Conservation (phyloP, 441 rosid genomes). For the Croton laevigatus region DNA sequence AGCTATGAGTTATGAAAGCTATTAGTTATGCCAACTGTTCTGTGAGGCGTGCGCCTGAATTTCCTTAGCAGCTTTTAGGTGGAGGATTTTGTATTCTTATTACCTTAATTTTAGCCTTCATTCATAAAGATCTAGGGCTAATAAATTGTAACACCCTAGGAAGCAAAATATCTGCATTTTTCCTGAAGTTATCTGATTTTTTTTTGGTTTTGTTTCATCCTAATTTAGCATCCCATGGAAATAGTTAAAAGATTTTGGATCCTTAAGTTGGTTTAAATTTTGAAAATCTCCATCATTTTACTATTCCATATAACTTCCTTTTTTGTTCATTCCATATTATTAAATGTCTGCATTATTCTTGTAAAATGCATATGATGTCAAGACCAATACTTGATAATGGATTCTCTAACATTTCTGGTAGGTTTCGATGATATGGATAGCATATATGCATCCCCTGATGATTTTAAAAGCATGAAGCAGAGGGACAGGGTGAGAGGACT, state of each 20-base stretch:
- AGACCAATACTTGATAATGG: conserved; percentile 12
- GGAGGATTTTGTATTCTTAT: too few species aligned
- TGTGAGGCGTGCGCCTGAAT: neutral
- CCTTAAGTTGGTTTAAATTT: neutral
- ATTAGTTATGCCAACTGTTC: neutral
- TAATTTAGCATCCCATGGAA: neutral
- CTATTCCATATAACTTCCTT: neutral
- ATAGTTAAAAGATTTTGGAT: neutral
- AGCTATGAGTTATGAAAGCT: conserved; percentile 1
- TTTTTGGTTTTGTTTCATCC: neutral
- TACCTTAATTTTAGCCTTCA: too few species aligned
- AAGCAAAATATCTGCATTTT: neutral
- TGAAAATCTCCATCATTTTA: neutral
- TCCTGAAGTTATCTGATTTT: neutral
- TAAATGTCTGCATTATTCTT: neutral
- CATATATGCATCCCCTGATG: conserved; percentile 81
- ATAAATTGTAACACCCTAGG: neutral
- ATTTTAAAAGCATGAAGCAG: conserved; percentile 51
- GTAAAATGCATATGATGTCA: neutral
- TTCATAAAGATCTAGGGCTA: neutral
- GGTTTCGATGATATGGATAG: conserved; percentile 89
- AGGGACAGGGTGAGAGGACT: conserved; percentile 70
- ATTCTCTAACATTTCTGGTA: conserved; percentile 16
- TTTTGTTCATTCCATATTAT: neutral
- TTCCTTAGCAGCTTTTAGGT: neutral